Evolutionary conservation across 192 early-diverging fungal species (phyloP).

Genomic region (Gamsiella multidivaricata): DNA sequence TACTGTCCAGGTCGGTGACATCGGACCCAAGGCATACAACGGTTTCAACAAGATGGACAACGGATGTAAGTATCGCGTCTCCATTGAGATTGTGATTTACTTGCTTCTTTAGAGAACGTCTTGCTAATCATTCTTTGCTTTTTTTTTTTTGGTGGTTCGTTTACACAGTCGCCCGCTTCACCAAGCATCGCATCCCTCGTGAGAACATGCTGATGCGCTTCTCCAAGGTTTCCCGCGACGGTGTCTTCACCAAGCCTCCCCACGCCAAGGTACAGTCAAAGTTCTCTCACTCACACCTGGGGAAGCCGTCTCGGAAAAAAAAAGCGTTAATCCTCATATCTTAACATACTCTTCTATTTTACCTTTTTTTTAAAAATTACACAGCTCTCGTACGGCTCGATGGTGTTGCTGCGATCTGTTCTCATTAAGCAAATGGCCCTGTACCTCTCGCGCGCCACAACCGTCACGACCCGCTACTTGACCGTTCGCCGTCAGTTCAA

Average conservation of each 20-base stretch:
- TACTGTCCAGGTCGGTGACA: slow-evolving; percentile 71
- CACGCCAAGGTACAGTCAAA: slow-evolving; percentile 57
- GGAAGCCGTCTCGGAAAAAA: too few species aligned
- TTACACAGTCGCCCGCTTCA: slow-evolving; percentile 77
- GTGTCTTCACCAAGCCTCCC: slow-evolving; percentile 69
- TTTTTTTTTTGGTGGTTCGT: too few species aligned
- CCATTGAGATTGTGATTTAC: too few species aligned
- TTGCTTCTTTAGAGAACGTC: too few species aligned
- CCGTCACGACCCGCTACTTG: slow-evolving; percentile 61
- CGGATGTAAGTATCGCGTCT: slow-evolving; percentile 56
- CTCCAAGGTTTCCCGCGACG: slow-evolving; percentile 64
- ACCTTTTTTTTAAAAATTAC: too few species aligned
- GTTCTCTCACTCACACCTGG: too few species aligned
- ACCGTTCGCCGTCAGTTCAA: slow-evolving; percentile 62
- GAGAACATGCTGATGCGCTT: slow-evolving; percentile 70
- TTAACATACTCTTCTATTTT: too few species aligned
- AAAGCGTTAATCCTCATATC: too few species aligned
- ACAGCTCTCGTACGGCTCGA: slow-evolving; percentile 71
- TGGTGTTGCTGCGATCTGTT: slow-evolving; percentile 71
- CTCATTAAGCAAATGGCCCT: slow-evolving; percentile 63
- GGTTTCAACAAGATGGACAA: slow-evolving; percentile 64
- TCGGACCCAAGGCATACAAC: slow-evolving; percentile 71
- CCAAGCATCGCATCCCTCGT: slow-evolving; percentile 73
- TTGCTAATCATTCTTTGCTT: too few species aligned
- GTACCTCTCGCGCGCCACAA: slow-evolving; percentile 59